phyloP scores from a whole-genome alignment of 257 asterid genomes.

The Gentiana dahurica region DNA sequence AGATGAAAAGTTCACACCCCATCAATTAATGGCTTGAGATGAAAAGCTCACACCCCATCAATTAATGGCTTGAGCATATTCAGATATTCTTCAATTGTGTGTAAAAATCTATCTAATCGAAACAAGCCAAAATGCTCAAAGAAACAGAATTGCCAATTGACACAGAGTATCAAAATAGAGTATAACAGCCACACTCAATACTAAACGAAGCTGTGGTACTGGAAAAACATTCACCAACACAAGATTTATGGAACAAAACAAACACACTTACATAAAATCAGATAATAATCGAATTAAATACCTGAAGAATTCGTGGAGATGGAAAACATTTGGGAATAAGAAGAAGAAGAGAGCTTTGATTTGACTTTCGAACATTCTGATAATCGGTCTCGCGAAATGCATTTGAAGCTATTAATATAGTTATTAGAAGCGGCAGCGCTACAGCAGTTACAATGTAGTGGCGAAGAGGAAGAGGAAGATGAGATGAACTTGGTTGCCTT shows the following conservation, averaged over 20 bases:
- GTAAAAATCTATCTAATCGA: no score
- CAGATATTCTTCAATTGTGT: no score
- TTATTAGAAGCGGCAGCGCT: conserved; percentile 9
- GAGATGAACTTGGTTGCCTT: conserved; percentile 28
- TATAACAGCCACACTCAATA: neutral
- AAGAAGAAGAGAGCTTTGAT: conserved; percentile 11
- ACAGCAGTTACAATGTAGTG: conserved; percentile 15
- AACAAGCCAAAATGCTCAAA: no score
- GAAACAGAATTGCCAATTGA: no score
- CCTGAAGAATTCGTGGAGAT: conserved; percentile 37
- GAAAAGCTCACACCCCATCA: no score
- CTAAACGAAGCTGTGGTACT: neutral
- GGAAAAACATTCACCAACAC: neutral
- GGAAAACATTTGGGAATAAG: conserved; percentile 21
- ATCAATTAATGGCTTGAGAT: no score
- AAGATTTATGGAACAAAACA: neutral
- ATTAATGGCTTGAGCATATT: no score
- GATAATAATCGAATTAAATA: conserved; percentile 1
- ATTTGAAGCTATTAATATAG: conserved; percentile 15
- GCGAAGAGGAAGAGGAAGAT: conserved; percentile 26
- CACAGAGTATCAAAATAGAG: no score
- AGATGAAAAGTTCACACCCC: no score
- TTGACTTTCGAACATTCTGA: conserved; percentile 14
- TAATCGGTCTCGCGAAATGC: neutral
- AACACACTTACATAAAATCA: neutral